These are phyloP conservation scores for Globisporangium recalcitrans DNA, from an alignment of 352 stramenopile genomes.

Conservation along the genomic window DNA sequence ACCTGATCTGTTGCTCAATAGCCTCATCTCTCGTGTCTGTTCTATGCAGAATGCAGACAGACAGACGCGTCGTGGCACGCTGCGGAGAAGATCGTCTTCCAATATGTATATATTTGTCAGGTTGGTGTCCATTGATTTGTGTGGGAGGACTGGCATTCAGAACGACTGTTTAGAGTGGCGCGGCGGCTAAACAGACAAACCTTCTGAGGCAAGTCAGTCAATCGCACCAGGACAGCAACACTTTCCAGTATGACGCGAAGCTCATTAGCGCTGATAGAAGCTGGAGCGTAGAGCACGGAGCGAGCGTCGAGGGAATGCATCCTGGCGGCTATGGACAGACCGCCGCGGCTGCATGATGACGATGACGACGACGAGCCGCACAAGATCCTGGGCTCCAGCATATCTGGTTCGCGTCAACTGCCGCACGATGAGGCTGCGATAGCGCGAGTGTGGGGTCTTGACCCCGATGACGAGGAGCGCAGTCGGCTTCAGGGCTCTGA, in stretches of 20 bases:
- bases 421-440: not conserved
- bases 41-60: not conserved
- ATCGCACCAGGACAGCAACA: no score
- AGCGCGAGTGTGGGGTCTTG: not conserved
- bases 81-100: not conserved
- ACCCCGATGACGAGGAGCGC: slow-evolving; percentile 8
- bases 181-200: no score
- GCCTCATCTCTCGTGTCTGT: not conserved
- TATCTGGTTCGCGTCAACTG: not conserved
- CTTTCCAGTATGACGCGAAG: not conserved
- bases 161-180: slow-evolving; percentile 11
- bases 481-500: not conserved
- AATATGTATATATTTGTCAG: slow-evolving; percentile 2
- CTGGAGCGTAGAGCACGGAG: not conserved
- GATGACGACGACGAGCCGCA: not conserved
- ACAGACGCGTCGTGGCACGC: not conserved
- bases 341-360: not conserved
- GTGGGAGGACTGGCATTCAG: not conserved
- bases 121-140: not conserved
- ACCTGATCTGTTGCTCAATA: not conserved
- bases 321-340: not conserved
- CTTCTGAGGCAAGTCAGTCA: no score
- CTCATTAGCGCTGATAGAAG: not conserved
- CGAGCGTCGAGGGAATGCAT: not conserved
- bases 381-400: not conserved